A percentile compares a stretch with the other conserved stretches of the same genome.
phyloP scores from a whole-genome alignment of 2,329 filamentous ascomycete species.

The Trichoderma lentiforme region DNA sequence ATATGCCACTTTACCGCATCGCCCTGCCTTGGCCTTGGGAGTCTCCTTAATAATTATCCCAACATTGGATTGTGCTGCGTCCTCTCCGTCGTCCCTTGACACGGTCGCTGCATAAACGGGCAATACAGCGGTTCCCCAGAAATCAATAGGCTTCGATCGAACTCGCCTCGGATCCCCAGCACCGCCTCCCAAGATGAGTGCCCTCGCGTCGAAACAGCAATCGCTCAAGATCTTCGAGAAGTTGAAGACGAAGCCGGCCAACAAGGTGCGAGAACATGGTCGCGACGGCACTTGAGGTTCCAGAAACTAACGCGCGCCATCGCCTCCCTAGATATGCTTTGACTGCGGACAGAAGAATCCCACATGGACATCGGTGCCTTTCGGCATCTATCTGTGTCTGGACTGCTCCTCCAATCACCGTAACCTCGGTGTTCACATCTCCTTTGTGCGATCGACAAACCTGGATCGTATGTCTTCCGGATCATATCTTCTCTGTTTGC shows the following conservation, averaged over 20 bases:
- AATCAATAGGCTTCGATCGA: neutral
- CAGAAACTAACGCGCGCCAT: neutral
- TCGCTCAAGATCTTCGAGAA: conserved; percentile 98
- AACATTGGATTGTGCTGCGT: neutral
- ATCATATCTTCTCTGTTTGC: neutral
- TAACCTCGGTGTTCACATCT: conserved; percentile 97
- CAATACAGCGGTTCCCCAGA: neutral
- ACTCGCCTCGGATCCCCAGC: neutral
- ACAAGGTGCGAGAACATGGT: conserved; percentile 65
- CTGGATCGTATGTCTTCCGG: conserved; percentile 75
- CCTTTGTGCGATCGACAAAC: conserved; percentile 96
- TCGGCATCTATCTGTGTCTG: conserved; percentile 96
- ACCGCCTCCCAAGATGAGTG: conserved; percentile 52
- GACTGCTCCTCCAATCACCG: conserved; percentile 97
- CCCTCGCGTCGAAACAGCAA: conserved; percentile 82
- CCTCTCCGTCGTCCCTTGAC: neutral
- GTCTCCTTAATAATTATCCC: conserved; percentile 37
- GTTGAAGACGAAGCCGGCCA: conserved; percentile 87
- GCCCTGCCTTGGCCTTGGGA: conserved; percentile 25
- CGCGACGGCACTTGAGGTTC: neutral
- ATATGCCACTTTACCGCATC: conserved; percentile 43
- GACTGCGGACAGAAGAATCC: conserved; percentile 97
- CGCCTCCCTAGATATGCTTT: conserved; percentile 75
- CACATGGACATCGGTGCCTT: conserved; percentile 95
- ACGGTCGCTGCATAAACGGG: conserved; percentile 7